Percentiles rank a stretch among this genome's conserved stretches.
These are phyloP conservation scores for Venturia carpophila DNA, from an alignment of 2,329 filamentous ascomycete genomes.

Conservation along the genomic window DNA sequence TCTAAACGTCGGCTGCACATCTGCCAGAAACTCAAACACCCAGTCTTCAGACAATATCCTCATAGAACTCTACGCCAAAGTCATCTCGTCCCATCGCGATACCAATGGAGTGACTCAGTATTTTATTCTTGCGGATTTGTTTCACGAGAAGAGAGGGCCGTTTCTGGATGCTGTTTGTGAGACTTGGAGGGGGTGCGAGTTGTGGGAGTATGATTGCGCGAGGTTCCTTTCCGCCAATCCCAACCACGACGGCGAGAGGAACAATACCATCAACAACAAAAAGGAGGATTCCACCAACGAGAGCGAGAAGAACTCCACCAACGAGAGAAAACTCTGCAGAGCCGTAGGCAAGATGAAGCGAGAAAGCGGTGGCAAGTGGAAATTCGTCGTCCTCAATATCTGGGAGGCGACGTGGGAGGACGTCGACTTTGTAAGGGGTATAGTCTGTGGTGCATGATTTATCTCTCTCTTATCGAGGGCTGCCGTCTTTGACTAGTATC, in stretches of 20 bases:
- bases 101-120: conserved; percentile 41
- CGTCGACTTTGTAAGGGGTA: conserved; percentile 43
- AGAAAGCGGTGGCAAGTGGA: conserved; percentile 34
- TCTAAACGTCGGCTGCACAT: conserved; percentile 41
- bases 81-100: conserved; percentile 49
- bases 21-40: conserved; percentile 36
- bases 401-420: conserved; percentile 49
- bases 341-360: conserved; percentile 43
- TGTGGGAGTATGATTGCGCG: conserved; percentile 38
- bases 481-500: too few species aligned
- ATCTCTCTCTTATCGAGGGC: neutral
- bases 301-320: too few species aligned
- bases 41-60: conserved; percentile 43
- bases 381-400: conserved; percentile 42
- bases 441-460: conserved; percentile 23
- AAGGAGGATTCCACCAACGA: too few species aligned
- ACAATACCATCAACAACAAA: too few species aligned
- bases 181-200: conserved; percentile 38
- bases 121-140: conserved; percentile 58
- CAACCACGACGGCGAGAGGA: too few species aligned
- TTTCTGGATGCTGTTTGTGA: conserved; percentile 42
- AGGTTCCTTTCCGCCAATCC: conserved; percentile 33
- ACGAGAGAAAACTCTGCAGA: conserved; percentile 36
- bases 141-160: conserved; percentile 47
- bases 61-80: conserved; percentile 57